Evolutionary conservation across 306 rosid genomes (phyloP), one percentile per base, ranked within the genome.

Genomic region (Canavalia gladiata): DNA sequence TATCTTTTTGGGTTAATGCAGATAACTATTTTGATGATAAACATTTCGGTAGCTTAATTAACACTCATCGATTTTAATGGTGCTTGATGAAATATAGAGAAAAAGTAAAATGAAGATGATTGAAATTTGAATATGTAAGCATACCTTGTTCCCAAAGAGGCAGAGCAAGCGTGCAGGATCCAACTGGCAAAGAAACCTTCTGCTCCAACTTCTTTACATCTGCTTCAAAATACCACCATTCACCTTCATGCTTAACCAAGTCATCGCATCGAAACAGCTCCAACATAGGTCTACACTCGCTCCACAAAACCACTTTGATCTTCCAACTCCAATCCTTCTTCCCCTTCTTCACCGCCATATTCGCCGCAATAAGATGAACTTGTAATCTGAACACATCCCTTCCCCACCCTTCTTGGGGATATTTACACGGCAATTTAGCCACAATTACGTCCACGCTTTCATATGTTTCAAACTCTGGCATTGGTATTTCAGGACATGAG

Each of bases 101-200:
- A 18, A 18, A 18, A 18, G 25, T 18, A 18, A 18, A 18, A 18
- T 18, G 25, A 18, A 12, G 8, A 42, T 7, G n/a, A 69, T 41
- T 43, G 42, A 62, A 42, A 31, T 18, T 45, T 58, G 8, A 72
- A 71, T 25, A 29, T 31, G 67, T 46, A 35, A 31, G 1, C 72
- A 42, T 88, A 95, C 99, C 99, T 91, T 94, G 90, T 76, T 90
- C 96, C 99, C 99, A 95, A 0, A 93, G 90, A 47, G 99, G 99
- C 83, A 95, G 72, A 82, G 98, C 88, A 89, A 93, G 81, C 57
- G 78, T 90, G 82, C 98, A 95, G 10, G 97, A 89, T 3, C 99
- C 99, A 70, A 89, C 57, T 6, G 99, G 99, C 90, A 95, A 84
- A 2, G 93, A 75, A 37, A 90, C 76, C 75, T 95, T 95, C 39